These are phyloP conservation scores for Mycena belliarum DNA, from an alignment of 768 basidiomycete species.

Conservation along the genomic window DNA sequence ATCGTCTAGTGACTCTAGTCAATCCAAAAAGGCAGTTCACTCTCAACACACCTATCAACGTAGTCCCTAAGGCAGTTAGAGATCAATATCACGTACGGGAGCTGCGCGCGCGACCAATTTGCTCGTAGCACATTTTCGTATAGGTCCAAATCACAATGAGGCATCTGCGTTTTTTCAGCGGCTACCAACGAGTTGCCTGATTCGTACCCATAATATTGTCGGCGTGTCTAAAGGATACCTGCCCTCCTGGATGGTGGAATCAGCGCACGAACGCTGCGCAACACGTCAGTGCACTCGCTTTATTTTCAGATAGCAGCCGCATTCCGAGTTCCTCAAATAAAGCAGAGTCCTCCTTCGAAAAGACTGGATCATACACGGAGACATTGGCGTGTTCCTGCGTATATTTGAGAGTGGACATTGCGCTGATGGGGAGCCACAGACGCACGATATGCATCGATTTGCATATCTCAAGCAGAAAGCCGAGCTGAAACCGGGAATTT, in stretches of 20 bases:
- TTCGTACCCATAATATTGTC: slow-evolving; percentile 54
- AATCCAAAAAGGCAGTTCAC: neutral
- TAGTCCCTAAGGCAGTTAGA: slow-evolving; percentile 71
- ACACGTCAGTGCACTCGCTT: slow-evolving; percentile 41
- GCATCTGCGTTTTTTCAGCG: slow-evolving; percentile 45
- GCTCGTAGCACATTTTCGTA: slow-evolving; percentile 62
- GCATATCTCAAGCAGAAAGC: slow-evolving; percentile 59
- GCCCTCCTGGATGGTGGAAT: slow-evolving; percentile 29
- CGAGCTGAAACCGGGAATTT: slow-evolving; percentile 68
- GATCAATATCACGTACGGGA: slow-evolving; percentile 56
- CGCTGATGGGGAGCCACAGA: slow-evolving; percentile 26
- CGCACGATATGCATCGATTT: slow-evolving; percentile 60
- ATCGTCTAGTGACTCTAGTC: neutral
- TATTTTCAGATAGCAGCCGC: slow-evolving; percentile 42
- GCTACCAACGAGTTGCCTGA: neutral
- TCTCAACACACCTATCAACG: slow-evolving; percentile 52
- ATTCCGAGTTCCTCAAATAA: slow-evolving; percentile 49
- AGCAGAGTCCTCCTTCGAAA: slow-evolving; percentile 58
- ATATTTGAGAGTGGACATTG: slow-evolving; percentile 16
- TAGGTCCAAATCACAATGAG: slow-evolving; percentile 72
- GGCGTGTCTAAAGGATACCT: slow-evolving; percentile 38
- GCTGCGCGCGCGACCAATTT: slow-evolving; percentile 45
- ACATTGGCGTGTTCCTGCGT: slow-evolving; percentile 49
- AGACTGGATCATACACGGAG: slow-evolving; percentile 72
- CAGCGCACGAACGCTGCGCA: neutral